Evolutionary conservation across 768 basidiomycete species (phyloP).

Genomic region (Trametes punicea): DNA sequence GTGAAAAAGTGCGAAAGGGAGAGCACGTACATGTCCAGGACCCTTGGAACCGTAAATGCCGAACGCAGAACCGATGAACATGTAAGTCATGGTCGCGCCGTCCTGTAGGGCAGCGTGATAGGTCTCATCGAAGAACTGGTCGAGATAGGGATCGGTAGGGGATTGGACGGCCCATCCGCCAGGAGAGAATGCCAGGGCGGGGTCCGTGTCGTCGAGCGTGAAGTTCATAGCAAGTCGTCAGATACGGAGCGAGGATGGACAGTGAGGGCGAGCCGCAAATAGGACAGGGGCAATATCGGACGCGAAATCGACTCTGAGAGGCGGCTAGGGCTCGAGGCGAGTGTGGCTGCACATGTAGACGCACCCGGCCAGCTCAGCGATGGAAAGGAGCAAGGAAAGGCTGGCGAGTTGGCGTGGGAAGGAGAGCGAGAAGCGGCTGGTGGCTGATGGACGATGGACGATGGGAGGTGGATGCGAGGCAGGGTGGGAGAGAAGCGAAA

Average conservation of each 20-base stretch:
- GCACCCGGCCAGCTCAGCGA: neutral
- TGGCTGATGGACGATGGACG: neutral
- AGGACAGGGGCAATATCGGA: neutral
- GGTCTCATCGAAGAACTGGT: slow-evolving; percentile 25
- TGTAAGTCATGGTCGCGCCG: slow-evolving; percentile 25
- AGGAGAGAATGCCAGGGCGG: slow-evolving; percentile 23
- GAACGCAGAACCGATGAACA: slow-evolving; percentile 22
- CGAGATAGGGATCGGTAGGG: slow-evolving; percentile 18
- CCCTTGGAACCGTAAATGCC: slow-evolving; percentile 30
- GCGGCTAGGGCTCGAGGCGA: neutral
- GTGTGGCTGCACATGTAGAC: neutral
- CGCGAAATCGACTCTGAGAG: neutral
- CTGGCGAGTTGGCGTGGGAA: slow-evolving; percentile 8
- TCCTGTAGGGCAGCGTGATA: slow-evolving; percentile 27
- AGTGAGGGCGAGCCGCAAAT: neutral
- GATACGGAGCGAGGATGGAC: neutral
- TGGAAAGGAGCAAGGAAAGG: neutral
- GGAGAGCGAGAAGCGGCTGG: neutral
- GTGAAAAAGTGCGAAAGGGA: neutral
- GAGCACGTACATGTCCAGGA: slow-evolving; percentile 27
- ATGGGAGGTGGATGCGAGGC: neutral
- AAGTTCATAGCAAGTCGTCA: slow-evolving; percentile 23
- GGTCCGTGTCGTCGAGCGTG: slow-evolving; percentile 30
- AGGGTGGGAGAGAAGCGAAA: neutral
- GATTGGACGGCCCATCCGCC: slow-evolving; percentile 26